These are phyloP conservation scores for Acanthamoeba castellanii DNA, from an alignment of 208 protist genomes.

Conservation along the genomic window DNA sequence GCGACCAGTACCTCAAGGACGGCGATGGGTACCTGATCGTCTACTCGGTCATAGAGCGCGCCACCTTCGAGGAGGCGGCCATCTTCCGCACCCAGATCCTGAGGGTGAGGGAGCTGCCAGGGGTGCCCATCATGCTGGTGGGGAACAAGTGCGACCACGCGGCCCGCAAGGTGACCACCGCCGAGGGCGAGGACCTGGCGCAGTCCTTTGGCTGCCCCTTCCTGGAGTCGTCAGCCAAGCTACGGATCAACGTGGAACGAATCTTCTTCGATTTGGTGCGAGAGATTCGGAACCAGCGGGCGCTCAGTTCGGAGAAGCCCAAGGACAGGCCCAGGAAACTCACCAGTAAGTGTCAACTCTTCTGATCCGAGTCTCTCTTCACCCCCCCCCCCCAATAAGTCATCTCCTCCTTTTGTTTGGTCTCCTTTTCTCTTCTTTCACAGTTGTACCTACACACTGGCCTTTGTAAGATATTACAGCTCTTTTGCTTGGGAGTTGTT, in stretches of 20 bases:
- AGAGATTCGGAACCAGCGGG: neutral
- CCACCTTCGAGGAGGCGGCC: slow-evolving; percentile 77
- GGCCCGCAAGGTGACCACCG: neutral
- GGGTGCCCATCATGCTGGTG: slow-evolving; percentile 73
- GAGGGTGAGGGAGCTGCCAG: slow-evolving; percentile 70
- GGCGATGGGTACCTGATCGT: slow-evolving; percentile 84
- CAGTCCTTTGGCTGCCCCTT: neutral
- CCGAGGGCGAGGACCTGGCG: slow-evolving; percentile 52
- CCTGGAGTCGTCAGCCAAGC: slow-evolving; percentile 75
- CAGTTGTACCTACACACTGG: no score
- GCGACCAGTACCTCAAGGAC: slow-evolving; percentile 84
- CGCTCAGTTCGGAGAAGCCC: neutral
- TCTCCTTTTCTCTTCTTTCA: no score
- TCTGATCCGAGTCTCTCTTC: neutral
- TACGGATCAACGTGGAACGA: slow-evolving; percentile 49
- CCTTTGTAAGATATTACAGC: no score
- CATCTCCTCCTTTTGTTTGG: no score
- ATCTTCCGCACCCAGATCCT: slow-evolving; percentile 70
- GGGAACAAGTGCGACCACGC: slow-evolving; percentile 77
- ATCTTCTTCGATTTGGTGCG: slow-evolving; percentile 65
- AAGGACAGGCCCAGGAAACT: neutral
- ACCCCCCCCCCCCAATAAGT: no score
- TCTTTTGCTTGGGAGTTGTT: no score
- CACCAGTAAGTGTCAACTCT: neutral
- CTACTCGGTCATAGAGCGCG: slow-evolving; percentile 74